Conservation (phyloP, 768 basidiomycete species). For the Podaxis sp. region DNA sequence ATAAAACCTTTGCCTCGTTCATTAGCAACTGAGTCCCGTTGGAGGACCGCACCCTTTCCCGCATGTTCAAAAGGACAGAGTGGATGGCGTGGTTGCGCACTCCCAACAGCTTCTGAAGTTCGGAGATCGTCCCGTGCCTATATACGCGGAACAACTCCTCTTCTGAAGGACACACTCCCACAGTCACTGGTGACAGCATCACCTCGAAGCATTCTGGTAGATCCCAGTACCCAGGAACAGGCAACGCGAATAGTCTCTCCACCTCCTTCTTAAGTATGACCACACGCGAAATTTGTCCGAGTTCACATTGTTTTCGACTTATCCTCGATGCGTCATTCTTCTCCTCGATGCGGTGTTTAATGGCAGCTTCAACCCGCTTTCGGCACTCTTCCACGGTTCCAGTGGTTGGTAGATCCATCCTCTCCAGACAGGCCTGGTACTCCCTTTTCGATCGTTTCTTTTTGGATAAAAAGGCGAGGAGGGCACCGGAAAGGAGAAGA, state of each 20-base stretch:
- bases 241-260: constrained; percentile 42
- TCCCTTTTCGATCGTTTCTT: constrained; percentile 32
- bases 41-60: constrained; percentile 24
- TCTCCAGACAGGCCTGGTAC: constrained; percentile 36
- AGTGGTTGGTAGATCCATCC: constrained; percentile 35
- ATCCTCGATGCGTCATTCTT: constrained; percentile 18
- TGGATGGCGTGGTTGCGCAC: constrained; percentile 34
- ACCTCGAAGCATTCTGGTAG: constrained; percentile 35
- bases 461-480: constrained; percentile 40
- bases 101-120: constrained; percentile 26
- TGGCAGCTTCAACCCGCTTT: constrained; percentile 33
- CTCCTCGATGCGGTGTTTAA: constrained; percentile 32
- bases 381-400: constrained; percentile 38
- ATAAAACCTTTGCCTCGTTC: constrained; percentile 39
- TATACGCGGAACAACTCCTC: constrained; percentile 36
- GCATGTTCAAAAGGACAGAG: constrained; percentile 31
- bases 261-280: constrained; percentile 44
- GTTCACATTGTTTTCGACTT: constrained; percentile 25
- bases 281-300: constrained; percentile 44
- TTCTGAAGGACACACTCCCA: constrained; percentile 32
- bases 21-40: constrained; percentile 32
- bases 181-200: constrained; percentile 22
- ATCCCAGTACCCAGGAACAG: constrained; percentile 49
- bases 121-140: constrained; percentile 17
- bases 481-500: constrained; percentile 40